These are phyloP conservation scores for Phytomonas francai DNA, from an alignment of 208 protist species.

Conservation along the genomic window DNA sequence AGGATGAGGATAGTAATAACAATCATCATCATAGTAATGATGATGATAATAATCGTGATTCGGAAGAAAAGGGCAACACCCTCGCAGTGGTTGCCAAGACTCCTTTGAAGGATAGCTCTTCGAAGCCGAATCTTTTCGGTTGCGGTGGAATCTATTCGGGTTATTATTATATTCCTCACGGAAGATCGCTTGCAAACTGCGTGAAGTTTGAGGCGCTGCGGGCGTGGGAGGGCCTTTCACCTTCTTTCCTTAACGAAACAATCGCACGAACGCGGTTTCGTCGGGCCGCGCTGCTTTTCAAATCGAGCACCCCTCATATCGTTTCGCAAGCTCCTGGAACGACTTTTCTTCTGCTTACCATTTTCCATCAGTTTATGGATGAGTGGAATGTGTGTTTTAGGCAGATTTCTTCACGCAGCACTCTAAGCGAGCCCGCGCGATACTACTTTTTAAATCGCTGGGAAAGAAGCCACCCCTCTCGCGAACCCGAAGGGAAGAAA, in stretches of 20 bases:
- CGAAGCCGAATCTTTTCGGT: too few relatives aligned
- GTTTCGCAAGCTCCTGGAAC: slow-evolving; percentile 41
- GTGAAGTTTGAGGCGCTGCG: slow-evolving; percentile 16
- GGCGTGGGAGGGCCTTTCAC: slow-evolving; percentile 27
- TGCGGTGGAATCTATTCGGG: too few relatives aligned
- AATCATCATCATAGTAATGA: neutral
- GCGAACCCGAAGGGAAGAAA: too few relatives aligned
- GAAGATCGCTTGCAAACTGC: neutral
- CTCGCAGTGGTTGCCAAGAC: neutral
- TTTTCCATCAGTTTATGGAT: slow-evolving; percentile 17
- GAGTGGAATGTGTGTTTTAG: slow-evolving; percentile 9
- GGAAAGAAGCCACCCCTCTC: too few relatives aligned
- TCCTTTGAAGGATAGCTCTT: too few relatives aligned
- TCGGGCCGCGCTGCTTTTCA: slow-evolving; percentile 58
- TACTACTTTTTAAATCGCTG: slow-evolving; percentile 3
- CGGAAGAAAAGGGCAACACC: neutral
- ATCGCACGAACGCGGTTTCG: slow-evolving; percentile 53
- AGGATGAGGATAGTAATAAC: neutral
- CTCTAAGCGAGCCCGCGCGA: neutral
- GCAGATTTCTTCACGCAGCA: too few relatives aligned
- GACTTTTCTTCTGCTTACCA: slow-evolving; percentile 16
- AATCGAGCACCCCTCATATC: slow-evolving; percentile 49
- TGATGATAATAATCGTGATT: neutral
- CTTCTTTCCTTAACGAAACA: slow-evolving; percentile 36
- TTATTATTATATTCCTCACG: slow-evolving; percentile 6